These are phyloP conservation scores for Cucumis cinereus DNA, from an alignment of 306 rosid genomes.

Conservation along the genomic window DNA sequence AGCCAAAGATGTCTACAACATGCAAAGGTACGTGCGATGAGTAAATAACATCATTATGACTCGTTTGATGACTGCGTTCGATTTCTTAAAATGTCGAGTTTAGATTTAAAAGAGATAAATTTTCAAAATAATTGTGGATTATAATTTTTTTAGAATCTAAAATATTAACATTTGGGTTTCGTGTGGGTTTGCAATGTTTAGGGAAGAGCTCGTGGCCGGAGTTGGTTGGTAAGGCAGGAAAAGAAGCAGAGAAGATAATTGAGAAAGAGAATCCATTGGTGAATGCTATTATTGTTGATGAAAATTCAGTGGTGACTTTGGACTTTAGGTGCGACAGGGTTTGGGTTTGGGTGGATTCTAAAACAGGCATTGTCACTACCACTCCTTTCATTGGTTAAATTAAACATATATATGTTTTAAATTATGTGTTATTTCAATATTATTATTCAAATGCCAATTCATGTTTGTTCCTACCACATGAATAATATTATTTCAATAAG, in stretches of 20 bases:
- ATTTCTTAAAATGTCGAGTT: too few species aligned
- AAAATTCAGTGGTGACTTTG: neutral
- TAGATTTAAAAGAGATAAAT: too few species aligned
- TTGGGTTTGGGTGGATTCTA: neutral
- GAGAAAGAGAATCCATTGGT: slow-evolving; percentile 1
- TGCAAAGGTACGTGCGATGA: neutral
- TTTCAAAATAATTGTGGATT: too few species aligned
- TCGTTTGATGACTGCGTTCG: neutral
- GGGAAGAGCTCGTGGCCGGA: slow-evolving; percentile 2
- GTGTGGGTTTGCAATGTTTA: neutral
- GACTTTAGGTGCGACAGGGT: neutral
- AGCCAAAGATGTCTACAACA: neutral
- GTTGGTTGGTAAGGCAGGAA: neutral
- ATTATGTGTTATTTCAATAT: neutral
- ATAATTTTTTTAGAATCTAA: too few species aligned
- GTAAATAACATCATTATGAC: neutral
- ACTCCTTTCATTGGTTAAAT: neutral
- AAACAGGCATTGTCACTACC: neutral
- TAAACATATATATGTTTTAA: too few species aligned
- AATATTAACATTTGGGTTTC: too few species aligned
- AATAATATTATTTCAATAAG: neutral
- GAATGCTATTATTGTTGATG: neutral
- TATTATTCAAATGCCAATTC: neutral
- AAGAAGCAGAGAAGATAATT: neutral
- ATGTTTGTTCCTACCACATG: neutral